A percentile compares a stretch with the other conserved stretches of the same genome.
These are phyloP conservation scores for Solanum chiquidenum DNA, from an alignment of 257 asterid species.

Conservation along the genomic window DNA sequence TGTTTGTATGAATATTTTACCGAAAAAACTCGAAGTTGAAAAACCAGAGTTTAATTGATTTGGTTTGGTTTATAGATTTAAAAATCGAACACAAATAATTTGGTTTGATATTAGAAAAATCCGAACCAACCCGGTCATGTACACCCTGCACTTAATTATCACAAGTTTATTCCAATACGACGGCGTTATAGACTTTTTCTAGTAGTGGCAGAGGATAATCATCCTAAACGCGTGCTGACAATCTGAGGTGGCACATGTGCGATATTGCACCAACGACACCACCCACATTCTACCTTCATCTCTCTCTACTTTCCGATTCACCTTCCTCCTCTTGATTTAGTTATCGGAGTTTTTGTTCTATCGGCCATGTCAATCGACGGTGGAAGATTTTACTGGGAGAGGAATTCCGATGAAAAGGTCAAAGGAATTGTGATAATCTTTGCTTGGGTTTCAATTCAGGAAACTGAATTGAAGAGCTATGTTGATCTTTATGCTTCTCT, in stretches of 20 bases:
- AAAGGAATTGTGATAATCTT: slow-evolving; percentile 59
- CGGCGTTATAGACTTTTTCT: background rate
- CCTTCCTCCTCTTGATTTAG: background rate
- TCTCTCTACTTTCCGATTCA: background rate
- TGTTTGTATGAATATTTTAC: no score
- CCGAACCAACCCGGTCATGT: no score
- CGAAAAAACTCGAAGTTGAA: no score
- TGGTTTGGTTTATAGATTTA: no score
- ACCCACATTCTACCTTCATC: background rate
- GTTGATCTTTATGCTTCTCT: slow-evolving; percentile 48
- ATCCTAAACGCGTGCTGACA: background rate
- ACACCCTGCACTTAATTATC: no score
- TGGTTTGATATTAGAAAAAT: no score
- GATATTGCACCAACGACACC: slow-evolving; percentile 15
- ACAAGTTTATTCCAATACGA: background rate
- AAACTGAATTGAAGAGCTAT: slow-evolving; percentile 40
- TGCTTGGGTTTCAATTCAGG: slow-evolving; percentile 59
- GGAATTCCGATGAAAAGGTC: slow-evolving; percentile 10
- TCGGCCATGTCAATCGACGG: slow-evolving; percentile 29
- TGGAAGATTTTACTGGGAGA: slow-evolving; percentile 61
- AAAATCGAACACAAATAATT: no score
- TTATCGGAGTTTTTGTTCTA: slow-evolving; percentile 1
- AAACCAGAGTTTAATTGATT: no score
- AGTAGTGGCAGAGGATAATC: background rate
- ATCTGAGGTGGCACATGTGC: background rate